A percentile compares a stretch with the other conserved stretches of the same genome.
These are phyloP conservation scores for Penicillium sp. DNA, from an alignment of 2,329 filamentous ascomycete species.

Conservation along the genomic window DNA sequence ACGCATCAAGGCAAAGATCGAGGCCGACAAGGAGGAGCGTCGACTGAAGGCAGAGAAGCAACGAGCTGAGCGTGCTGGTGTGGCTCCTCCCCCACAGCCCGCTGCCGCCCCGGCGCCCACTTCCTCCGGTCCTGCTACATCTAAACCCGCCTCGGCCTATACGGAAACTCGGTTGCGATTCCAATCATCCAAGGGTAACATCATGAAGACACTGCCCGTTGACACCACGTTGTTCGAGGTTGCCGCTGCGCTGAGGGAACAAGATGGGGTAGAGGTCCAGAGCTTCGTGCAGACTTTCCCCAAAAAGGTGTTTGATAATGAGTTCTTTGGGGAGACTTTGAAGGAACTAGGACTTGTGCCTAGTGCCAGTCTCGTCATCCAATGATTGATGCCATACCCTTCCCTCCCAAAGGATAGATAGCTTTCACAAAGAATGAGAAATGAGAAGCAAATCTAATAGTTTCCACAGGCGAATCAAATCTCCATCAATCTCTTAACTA, in stretches of 20 bases:
- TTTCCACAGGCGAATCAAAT: not conserved
- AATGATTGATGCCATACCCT: conserved; percentile 32
- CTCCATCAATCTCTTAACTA: not conserved
- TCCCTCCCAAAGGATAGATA: not conserved
- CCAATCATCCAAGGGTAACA: conserved; percentile 70
- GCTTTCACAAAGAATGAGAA: conserved; percentile 9
- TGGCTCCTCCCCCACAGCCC: conserved; percentile 51
- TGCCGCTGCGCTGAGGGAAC: conserved; percentile 68
- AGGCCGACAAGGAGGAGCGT: conserved; percentile 88
- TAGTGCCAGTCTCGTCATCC: conserved; percentile 81
- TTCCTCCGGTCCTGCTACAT: conserved; percentile 48
- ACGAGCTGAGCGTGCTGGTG: conserved; percentile 83
- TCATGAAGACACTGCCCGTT: conserved; percentile 83
- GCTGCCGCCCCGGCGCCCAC: conserved; percentile 45
- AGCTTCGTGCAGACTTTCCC: conserved; percentile 88
- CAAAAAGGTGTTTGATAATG: conserved; percentile 68
- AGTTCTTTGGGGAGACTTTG: conserved; percentile 85
- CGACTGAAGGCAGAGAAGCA: conserved; percentile 79
- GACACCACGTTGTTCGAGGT: conserved; percentile 94
- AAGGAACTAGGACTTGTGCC: conserved; percentile 90
- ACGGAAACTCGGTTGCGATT: conserved; percentile 78
- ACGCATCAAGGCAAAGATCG: conserved; percentile 88
- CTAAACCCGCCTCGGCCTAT: conserved; percentile 68
- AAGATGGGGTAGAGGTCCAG: conserved; percentile 67
- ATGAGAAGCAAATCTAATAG: conserved; percentile 2